Evolutionary conservation across 441 rosid species (phyloP), one percentile per base, ranked within the genome.

Genomic region (Erysimum cheiri): DNA sequence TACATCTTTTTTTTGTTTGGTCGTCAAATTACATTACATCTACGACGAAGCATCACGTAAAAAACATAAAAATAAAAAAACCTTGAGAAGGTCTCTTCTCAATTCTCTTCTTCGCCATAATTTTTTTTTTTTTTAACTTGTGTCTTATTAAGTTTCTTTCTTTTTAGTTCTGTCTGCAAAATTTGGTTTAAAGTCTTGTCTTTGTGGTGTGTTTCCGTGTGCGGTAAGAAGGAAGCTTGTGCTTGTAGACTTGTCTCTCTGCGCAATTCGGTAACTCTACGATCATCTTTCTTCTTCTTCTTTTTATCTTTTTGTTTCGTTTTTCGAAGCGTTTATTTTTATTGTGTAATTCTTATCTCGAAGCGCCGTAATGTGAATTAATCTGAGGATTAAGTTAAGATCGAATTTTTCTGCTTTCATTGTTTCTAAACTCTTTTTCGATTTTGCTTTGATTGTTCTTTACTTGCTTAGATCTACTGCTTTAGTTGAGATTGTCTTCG

Each of bases 361-460:
- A 59, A 56, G 57, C 52, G 46, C 69, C 78, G 73, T 74, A 78
- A 74, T 70, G 72, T 74, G 44, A 64, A 67, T 65, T 63, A 26
- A 70, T 49, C 61, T 3, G 64, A 72, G 60, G 78, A 67, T 64
- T 61, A 36, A 55, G 59, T 69, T 76, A 70, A 60, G 66, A 61
- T 82, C 74, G 73, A 75, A 32, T 80, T 78, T 50, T 36, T 41
- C 58, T 22, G 73, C 65, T 70, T 19, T 64, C 60, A 49, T 72
- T 61, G 70, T 58, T 69, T 48, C 6, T 0, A 53, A n/a, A 48
- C 66, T 39, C 8, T 71, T 29, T 33, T 36, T 57, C 32, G 49
- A 44, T 64, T 81, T 80, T 68, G 72, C 82, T 80, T 85, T 73
- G 71, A 67, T 55, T 79, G 70, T 77, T 84, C 78, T 85, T 68